Evolutionary conservation across 192 early-diverging fungal species (phyloP).

Genomic region (Coemansia sp.): DNA sequence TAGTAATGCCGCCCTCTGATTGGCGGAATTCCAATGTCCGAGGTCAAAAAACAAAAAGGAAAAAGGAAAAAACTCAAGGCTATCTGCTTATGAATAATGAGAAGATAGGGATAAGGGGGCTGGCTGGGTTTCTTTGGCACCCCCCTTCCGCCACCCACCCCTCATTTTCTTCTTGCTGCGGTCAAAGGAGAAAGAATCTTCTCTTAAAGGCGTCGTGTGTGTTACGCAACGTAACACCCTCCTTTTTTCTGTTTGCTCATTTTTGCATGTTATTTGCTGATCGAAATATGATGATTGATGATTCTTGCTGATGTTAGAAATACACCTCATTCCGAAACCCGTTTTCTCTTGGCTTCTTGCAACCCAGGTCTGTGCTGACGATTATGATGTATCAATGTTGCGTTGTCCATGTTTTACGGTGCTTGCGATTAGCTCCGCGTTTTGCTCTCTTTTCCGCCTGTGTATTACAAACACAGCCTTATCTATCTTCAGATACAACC

Average conservation of each 20-base stretch:
- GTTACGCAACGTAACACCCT: conserved; percentile 8
- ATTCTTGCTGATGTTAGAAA: background rate
- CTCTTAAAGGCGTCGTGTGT: no score
- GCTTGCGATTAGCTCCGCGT: no score
- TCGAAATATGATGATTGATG: background rate
- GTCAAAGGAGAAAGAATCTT: no score
- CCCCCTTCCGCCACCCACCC: background rate
- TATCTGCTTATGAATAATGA: no score
- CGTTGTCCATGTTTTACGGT: no score
- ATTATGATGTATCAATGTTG: no score
- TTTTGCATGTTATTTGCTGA: background rate
- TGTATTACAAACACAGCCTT: no score
- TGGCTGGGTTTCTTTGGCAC: background rate
- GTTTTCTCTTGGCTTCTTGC: background rate
- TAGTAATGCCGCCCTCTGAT: conserved; percentile 3
- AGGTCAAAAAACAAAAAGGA: background rate
- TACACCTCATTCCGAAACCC: no score
- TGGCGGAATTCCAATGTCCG: conserved; percentile 9
- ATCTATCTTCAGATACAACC: no score
- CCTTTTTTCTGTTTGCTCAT: background rate
- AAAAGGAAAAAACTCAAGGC: no score
- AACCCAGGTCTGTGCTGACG: background rate
- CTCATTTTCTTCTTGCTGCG: background rate
- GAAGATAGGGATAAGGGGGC: background rate
- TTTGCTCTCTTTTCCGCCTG: no score